A percentile compares a stretch with the other conserved stretches of the same genome.
Evolutionary conservation across 1,284 basidiomycete genomes (phyloP).

Genomic region (Butyriboletus appendiculatus): DNA sequence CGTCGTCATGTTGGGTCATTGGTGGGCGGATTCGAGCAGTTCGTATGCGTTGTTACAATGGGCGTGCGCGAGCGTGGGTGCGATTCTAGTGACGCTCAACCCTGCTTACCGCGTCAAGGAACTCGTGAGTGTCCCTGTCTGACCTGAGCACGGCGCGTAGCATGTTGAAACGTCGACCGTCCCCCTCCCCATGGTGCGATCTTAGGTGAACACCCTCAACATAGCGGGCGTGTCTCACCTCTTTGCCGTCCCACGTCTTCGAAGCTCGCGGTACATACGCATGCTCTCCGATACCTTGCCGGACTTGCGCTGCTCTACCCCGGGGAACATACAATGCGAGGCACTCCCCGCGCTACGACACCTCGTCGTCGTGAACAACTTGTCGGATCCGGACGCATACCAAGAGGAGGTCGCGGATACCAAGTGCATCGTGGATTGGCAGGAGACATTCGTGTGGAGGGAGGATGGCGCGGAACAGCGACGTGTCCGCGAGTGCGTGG

Average conservation of each 20-base stretch:
- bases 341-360: slow-evolving; percentile 65
- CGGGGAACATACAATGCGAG: slow-evolving; percentile 62
- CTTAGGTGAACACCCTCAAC: slow-evolving; percentile 60
- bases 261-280: slow-evolving; percentile 61
- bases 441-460: slow-evolving; percentile 64
- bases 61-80: slow-evolving; percentile 80
- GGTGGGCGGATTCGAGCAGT: slow-evolving; percentile 37
- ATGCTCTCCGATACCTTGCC: slow-evolving; percentile 63
- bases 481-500: slow-evolving; percentile 42
- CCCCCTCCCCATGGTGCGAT: neutral
- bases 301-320: slow-evolving; percentile 48
- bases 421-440: slow-evolving; percentile 62
- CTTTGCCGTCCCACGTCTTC: slow-evolving; percentile 71
- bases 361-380: slow-evolving; percentile 70
- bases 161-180: neutral
- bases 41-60: slow-evolving; percentile 81
- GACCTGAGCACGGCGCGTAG: neutral
- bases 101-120: slow-evolving; percentile 78
- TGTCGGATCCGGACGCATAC: slow-evolving; percentile 40
- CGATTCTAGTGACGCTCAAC: slow-evolving; percentile 80
- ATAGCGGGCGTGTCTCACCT: slow-evolving; percentile 71
- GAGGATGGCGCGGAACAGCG: slow-evolving; percentile 47
- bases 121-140: slow-evolving; percentile 47
- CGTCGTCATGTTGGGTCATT: neutral
- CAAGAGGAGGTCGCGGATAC: slow-evolving; percentile 45